Evolutionary conservation across 2,329 filamentous ascomycete species (phyloP), one percentile per base, ranked within the genome.

Genomic region (Geoglossum cookeanum): DNA sequence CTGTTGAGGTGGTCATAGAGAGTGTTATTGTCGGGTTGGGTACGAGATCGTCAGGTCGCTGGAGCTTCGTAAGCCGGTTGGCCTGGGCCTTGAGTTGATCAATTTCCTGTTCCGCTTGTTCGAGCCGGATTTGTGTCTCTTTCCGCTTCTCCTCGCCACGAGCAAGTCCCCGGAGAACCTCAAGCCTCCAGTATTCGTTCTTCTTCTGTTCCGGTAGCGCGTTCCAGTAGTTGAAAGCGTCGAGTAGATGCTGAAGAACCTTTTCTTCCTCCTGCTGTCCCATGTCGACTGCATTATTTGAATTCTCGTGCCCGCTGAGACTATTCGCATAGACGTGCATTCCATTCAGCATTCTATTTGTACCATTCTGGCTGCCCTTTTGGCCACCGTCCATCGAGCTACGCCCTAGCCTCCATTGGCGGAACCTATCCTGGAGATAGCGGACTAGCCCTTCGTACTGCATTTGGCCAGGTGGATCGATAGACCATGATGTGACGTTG

Each of bases 401-500:
- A 30, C 22, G 17, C 7, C 47, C 44, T 4, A n/a, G 37, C 33
- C 55, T 45, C 59, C 82, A 87, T 60, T 76, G 75, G 45, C 75
- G 73, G 60, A 91, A 85, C 58, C 85, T 78, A 35, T 83, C 78
- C 13, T 75, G 73, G 57, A 92, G 84, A 58, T 79, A 82, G 56
- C 76, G 71, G 47, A 79, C 76, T 15, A 96, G 73, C 0, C 87
- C 84, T 15, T 85, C 81, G 55, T 81, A 81, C 67, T 95, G 87
- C 61, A 82, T 79, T 60, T 81, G 75, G 0, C 80, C 82, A 0
- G 90, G 90, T 1, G 86, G 83, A 27, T 80, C 74, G 35, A 94
- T 78, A 0, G 88, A 88, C 81, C 91, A 95, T 0, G 87, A 92
- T 2, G 83, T 80, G 22, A 80, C 75, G 0, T 84, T 87, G 1